Base-by-base conservation (phyloP, 129 eudicot species). In the Centella asiatica region DNA sequence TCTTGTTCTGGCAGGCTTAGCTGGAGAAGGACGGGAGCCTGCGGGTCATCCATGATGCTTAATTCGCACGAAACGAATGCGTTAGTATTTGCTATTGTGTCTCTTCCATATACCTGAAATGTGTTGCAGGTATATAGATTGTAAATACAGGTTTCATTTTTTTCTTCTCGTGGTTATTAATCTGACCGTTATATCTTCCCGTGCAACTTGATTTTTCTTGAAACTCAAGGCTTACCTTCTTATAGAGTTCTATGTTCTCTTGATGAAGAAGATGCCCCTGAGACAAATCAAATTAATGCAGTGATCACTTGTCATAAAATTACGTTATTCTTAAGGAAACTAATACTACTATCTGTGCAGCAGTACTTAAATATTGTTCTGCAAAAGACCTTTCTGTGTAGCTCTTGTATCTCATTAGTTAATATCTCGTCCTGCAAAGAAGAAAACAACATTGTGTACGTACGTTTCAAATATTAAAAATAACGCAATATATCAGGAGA, bases 231-330 rank as follows among this genome's bases (percentile, higher is more conserved):
- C 65, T 64, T 77, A 83, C 83, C 83, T 77, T 83, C 74, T 71
- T 73, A 69, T 70, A 80, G 59, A 83, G 85, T 65, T 80, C 75
- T 15, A 79, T 19, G 72, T 79, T 79, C 68, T 83, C 79, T 77
- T 85, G 89, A 68, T 85, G 95, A 62, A 82, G 66, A 52, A 79
- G 62, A 72, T 50, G 69, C 51, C 95, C 83, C 95, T 85, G 77
- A 22, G 22, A 65, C 19, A 32, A 64, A 47, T 28, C 46, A n/a
- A 32, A 28, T 7, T 13, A n/a, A 8, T 3, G 27, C 61, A 55
- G 4, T 28, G 1, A 49, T 14, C 2, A 48, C 22, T 13, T 54
- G 14, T 27, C 23, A 17, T 12, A 14, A 28, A 28, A 6, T 42
- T 40, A 3, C 6, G 1, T 15, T 45, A 45, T 45, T n/a, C 23